Conservation (phyloP, 2,329 filamentous ascomycete species). For the Apiospora pterosperma region DNA sequence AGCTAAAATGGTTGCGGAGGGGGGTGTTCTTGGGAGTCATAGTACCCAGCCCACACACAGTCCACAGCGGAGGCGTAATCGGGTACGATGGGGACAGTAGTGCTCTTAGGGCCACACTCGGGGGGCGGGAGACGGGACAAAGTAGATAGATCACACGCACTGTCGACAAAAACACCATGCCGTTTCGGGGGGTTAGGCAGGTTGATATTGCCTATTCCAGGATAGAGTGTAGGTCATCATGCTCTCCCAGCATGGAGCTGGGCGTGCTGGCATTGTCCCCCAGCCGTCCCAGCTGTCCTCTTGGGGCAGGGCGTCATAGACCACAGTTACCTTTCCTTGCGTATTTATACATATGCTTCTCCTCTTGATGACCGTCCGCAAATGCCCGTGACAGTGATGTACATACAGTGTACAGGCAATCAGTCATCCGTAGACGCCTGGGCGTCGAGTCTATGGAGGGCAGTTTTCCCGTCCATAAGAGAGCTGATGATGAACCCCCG, state of each 20-base stretch:
- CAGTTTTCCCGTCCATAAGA: not conserved
- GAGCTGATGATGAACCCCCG: not conserved
- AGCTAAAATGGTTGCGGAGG: no score
- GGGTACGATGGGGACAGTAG: not conserved
- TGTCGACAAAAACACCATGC: slow-evolving; percentile 27
- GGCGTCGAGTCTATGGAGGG: not conserved
- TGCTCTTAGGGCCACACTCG: slow-evolving; percentile 27
- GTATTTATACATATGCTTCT: slow-evolving; percentile 6
- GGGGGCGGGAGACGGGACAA: slow-evolving; percentile 20
- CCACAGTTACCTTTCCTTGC: slow-evolving; percentile 3
- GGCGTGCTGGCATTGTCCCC: slow-evolving; percentile 16
- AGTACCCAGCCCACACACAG: not conserved
- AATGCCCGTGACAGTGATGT: not conserved
- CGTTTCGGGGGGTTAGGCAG: slow-evolving; percentile 24
- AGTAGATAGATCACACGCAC: slow-evolving; percentile 21
- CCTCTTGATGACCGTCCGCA: slow-evolving; percentile 3
- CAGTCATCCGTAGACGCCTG: slow-evolving; percentile 11
- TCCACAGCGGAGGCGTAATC: not conserved
- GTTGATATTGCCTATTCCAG: slow-evolving; percentile 33
- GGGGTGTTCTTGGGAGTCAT: not conserved
- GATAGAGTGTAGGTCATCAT: slow-evolving; percentile 19
- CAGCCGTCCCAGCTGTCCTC: not conserved
- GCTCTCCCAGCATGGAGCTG: slow-evolving; percentile 12
- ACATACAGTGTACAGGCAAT: not conserved
- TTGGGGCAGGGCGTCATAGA: not conserved